Evolutionary conservation across 257 asterid genomes (phyloP).

Genomic region (Fraxinus excelsior): DNA sequence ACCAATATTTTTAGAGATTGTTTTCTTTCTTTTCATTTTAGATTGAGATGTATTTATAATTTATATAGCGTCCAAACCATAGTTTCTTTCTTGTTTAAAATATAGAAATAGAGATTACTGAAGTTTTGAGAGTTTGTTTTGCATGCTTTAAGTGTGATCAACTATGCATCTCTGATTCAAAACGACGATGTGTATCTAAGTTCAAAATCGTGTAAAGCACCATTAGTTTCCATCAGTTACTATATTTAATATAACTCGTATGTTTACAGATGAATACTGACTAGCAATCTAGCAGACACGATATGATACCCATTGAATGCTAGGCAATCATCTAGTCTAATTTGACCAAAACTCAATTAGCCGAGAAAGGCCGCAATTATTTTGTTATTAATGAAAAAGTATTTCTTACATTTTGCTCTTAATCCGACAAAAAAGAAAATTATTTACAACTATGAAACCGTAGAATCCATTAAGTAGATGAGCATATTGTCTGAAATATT

Average conservation of each 20-base stretch:
- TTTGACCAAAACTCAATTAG: neutral
- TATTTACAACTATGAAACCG: neutral
- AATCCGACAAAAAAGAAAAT: neutral
- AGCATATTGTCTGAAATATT: neutral
- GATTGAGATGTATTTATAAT: neutral
- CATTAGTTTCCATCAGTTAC: neutral
- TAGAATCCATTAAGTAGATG: neutral
- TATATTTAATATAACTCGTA: neutral
- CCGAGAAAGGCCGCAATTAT: neutral
- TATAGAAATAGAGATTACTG: neutral
- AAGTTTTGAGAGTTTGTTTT: neutral
- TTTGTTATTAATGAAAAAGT: neutral
- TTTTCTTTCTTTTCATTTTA: neutral
- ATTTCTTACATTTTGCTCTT: neutral
- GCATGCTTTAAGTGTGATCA: neutral
- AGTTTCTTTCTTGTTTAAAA: neutral
- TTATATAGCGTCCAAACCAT: neutral
- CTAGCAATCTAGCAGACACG: neutral
- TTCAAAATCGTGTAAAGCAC: neutral
- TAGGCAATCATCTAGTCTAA: neutral
- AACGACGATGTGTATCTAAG: neutral
- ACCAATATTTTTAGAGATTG: neutral
- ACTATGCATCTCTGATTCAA: neutral
- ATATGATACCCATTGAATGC: neutral
- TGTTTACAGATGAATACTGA: neutral